Conservation (phyloP, 805 yeast species). For the Schwanniomyces sp. region DNA sequence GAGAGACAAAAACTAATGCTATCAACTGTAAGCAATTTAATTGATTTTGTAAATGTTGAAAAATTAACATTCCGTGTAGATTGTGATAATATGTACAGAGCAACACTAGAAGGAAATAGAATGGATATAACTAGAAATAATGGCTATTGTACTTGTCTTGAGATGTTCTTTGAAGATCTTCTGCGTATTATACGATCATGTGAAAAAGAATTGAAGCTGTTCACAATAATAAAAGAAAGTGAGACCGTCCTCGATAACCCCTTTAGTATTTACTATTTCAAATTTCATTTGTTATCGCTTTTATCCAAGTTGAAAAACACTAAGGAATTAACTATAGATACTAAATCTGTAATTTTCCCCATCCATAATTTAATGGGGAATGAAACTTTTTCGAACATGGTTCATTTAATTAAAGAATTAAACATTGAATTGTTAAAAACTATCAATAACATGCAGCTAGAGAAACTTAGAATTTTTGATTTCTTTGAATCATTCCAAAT, state of each 20-base stretch:
- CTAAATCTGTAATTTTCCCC: constrained; percentile 7
- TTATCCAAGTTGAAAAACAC: neutral
- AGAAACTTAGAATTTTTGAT: constrained; percentile 5
- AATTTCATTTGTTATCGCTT: constrained; percentile 1
- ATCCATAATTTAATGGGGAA: constrained; percentile 2
- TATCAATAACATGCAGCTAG: neutral
- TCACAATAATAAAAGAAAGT: constrained; percentile 2
- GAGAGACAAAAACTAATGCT: constrained; percentile 5
- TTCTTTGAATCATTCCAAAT: constrained; percentile 9
- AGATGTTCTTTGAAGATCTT: constrained; percentile 3
- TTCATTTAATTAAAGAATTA: neutral
- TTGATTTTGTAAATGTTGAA: constrained; percentile 1
- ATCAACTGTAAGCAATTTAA: neutral
- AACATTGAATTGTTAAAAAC: neutral
- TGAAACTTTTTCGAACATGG: neutral
- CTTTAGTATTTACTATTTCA: constrained; percentile 8
- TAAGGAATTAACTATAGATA: constrained; percentile 5
- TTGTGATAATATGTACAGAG: constrained; percentile 7
- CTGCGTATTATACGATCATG: neutral
- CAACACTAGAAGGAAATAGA: neutral
- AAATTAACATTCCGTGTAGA: constrained; percentile 7
- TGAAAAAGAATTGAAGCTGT: neutral
- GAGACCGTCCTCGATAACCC: constrained; percentile 6
- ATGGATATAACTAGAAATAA: neutral
- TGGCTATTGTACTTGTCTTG: constrained; percentile 7